Evolutionary conservation across 1,139 yeast species (phyloP), one percentile per base, ranked within the genome.

Genomic region (Saccharomyces pastorianus): DNA sequence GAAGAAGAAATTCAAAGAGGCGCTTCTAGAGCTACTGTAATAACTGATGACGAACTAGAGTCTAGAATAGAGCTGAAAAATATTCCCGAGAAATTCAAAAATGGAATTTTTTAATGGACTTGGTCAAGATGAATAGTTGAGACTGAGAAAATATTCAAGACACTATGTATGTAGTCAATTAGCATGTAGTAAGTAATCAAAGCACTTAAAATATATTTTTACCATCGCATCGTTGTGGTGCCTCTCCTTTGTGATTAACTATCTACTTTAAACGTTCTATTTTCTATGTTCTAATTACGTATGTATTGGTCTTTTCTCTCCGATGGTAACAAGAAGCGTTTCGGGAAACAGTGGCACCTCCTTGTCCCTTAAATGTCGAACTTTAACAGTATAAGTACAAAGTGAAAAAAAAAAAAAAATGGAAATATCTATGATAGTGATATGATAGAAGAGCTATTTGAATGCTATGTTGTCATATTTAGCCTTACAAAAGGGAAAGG

Each of bases 1-100:
- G 84, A 81, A 53, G 77, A 77, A 52, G 73, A 74, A 27, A 76
- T 77, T 1, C 79, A 75, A 53, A 70, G 76, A 52, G 72, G 79
- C 53, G 71, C 65, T 46, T 69, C 64, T 56, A 71, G 66, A 53
- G 71, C 73, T 58, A 58, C 73, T 55, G 68, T 65, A 41, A 71
- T 76, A 29, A 78, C 80, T 4, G 73, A 71, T 54, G 70, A 67
- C 54, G 72, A 73, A 57, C 62, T 74, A 49, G 76, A 74, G 55
- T 58, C 66, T 4, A 69, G 71, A 56, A 73, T 75, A 38, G 61
- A 62, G 3, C 28, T 63, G 2, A 58, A 64, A 47, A 70, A 67
- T 46, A 73, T 75, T 49, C 78, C 79, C 47, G 49, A 57, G 20
- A 73, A 70, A 54, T 75, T 64, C 58, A 71, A 64, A 61, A 67